These are phyloP conservation scores for Fusarium sp. DNA, from an alignment of 2,329 filamentous ascomycete species.

Conservation along the genomic window DNA sequence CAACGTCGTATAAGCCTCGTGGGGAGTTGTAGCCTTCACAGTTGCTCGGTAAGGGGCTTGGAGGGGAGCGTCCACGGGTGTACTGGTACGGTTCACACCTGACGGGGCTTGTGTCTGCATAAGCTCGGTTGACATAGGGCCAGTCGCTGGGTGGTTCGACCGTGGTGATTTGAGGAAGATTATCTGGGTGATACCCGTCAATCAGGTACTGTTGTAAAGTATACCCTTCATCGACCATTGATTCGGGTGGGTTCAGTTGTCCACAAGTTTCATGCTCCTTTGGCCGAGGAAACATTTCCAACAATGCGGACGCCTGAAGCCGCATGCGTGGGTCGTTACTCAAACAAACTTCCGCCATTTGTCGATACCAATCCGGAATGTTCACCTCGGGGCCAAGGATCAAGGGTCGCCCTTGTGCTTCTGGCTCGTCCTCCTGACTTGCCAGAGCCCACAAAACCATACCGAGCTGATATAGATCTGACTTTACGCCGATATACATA, in stretches of 20 bases:
- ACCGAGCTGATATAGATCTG: constrained; percentile 93
- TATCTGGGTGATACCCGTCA: constrained; percentile 53
- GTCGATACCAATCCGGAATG: constrained; percentile 83
- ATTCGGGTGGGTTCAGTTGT: constrained; percentile 49
- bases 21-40: constrained; percentile 55
- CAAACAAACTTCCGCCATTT: constrained; percentile 82
- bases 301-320: constrained; percentile 78
- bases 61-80: constrained; percentile 66
- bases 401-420: constrained; percentile 80
- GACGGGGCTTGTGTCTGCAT: constrained; percentile 54
- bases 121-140: constrained; percentile 57
- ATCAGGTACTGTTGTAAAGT: constrained; percentile 57
- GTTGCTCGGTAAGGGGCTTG: constrained; percentile 63
- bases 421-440: constrained; percentile 89
- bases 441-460: constrained; percentile 98
- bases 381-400: constrained; percentile 68
- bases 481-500: constrained; percentile 99
- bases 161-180: constrained; percentile 56
- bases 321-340: constrained; percentile 79
- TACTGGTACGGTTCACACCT: constrained; percentile 62
- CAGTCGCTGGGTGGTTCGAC: constrained; percentile 61
- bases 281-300: constrained; percentile 73
- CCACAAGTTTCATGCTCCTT: constrained; percentile 29
- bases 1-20: constrained; percentile 47
- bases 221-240: constrained; percentile 58